Conservation (phyloP, 1,284 basidiomycete genomes). For the Trichosporon sp. region DNA sequence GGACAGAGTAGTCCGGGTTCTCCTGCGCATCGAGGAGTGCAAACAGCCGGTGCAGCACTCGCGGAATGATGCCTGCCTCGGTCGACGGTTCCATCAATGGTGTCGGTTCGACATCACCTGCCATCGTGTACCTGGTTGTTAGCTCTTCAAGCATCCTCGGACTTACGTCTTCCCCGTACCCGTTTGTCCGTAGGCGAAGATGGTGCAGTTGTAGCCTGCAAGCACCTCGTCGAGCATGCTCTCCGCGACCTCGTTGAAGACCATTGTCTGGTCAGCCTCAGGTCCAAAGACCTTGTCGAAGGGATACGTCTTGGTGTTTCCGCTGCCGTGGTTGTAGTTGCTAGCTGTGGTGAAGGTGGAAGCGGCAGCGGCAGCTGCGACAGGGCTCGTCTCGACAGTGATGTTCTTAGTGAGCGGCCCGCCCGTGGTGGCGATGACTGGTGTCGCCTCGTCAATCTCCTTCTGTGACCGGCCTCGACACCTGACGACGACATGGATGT, state of each 20-base stretch:
- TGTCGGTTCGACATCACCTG: slow-evolving; percentile 80
- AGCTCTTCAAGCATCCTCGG: background rate
- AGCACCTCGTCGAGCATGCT: slow-evolving; percentile 93
- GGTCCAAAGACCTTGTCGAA: slow-evolving; percentile 95
- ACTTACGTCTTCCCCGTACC: slow-evolving; percentile 97
- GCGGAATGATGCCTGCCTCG: slow-evolving; percentile 96
- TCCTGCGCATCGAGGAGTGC: slow-evolving; percentile 76
- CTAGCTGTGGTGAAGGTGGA: slow-evolving; percentile 58
- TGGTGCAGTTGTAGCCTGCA: slow-evolving; percentile 94
- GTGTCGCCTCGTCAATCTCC: slow-evolving; percentile 77
- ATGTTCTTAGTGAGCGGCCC: slow-evolving; percentile 74
- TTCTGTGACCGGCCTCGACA: slow-evolving; percentile 68
- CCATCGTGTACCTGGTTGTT: slow-evolving; percentile 80
- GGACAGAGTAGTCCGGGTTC: slow-evolving; percentile 82
- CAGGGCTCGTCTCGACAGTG: slow-evolving; percentile 69
- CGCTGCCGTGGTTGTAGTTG: slow-evolving; percentile 57
- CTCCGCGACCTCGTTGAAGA: slow-evolving; percentile 90
- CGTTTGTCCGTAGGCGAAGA: slow-evolving; percentile 98
- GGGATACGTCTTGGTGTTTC: slow-evolving; percentile 74
- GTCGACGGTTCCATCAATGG: slow-evolving; percentile 78
- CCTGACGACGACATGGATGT: slow-evolving; percentile 89
- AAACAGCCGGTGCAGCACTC: slow-evolving; percentile 90
- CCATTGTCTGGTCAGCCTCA: slow-evolving; percentile 92
- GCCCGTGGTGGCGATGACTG: slow-evolving; percentile 74
- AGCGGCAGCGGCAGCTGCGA: slow-evolving; percentile 38